Percentiles rank a stretch among this genome's conserved stretches.
Conservation (phyloP, 306 rosid species). For the Dalbergia cochinchinensis region DNA sequence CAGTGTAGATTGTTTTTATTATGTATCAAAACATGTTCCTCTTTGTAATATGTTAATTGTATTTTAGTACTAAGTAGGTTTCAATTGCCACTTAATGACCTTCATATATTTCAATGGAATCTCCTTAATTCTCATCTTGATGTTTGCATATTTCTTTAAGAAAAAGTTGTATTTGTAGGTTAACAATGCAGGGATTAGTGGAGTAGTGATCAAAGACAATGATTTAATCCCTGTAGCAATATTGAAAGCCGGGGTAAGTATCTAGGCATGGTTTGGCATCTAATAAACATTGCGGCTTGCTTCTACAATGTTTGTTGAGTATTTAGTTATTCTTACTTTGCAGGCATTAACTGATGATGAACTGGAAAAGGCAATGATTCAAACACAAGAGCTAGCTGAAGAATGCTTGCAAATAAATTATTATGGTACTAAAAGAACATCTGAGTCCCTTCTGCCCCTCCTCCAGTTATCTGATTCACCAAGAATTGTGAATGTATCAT, state of each 20-base stretch:
- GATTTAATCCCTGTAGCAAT: background rate
- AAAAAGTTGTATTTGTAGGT: slow-evolving; percentile 39
- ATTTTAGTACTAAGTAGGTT: background rate
- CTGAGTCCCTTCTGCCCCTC: slow-evolving; percentile 47
- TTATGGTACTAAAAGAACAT: slow-evolving; percentile 45
- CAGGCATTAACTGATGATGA: slow-evolving; percentile 44
- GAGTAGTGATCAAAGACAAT: slow-evolving; percentile 30
- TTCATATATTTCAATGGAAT: slow-evolving; percentile 7
- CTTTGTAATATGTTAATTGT: background rate
- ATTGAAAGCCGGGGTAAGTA: slow-evolving; percentile 10
- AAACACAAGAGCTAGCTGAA: slow-evolving; percentile 51
- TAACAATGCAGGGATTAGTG: slow-evolving; percentile 64
- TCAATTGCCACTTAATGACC: background rate
- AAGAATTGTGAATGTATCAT: slow-evolving; percentile 65
- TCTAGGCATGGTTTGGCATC: background rate
- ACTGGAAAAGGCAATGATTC: background rate
- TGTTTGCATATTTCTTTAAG: slow-evolving; percentile 11
- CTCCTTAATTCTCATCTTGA: background rate
- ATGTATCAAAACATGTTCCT: background rate
- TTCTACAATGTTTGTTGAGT: background rate
- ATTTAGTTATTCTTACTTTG: slow-evolving; percentile 12
- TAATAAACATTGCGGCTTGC: background rate
- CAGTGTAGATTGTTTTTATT: background rate
- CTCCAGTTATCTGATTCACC: slow-evolving; percentile 54
- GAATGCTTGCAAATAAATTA: slow-evolving; percentile 63